Evolutionary conservation across 2,329 filamentous ascomycete species (phyloP).

Genomic region (Niveomyces coronatus): DNA sequence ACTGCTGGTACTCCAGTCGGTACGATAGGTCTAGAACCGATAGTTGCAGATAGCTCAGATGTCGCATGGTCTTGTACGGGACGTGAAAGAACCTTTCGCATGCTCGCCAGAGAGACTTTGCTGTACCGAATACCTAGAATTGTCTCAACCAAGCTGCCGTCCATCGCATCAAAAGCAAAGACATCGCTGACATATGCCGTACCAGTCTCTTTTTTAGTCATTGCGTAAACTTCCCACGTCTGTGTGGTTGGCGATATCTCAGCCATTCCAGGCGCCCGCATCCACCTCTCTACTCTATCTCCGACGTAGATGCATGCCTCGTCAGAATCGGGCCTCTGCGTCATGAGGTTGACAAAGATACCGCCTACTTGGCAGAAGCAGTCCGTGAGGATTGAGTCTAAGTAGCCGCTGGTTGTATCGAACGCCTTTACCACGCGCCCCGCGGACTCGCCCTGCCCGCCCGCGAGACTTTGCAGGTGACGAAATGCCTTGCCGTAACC

Average conservation of each 20-base stretch:
- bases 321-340: conserved; percentile 10
- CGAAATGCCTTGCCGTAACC: conserved; percentile 19
- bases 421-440: conserved; percentile 18
- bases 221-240: conserved; percentile 8
- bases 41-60: too few species aligned
- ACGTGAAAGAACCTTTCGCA: conserved; percentile 6
- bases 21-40: neutral
- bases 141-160: conserved; percentile 3
- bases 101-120: conserved; percentile 6
- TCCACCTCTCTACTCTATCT: conserved; percentile 20
- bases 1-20: neutral
- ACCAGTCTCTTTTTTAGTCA: conserved; percentile 1
- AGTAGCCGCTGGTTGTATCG: conserved; percentile 16
- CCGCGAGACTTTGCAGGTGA: conserved; percentile 21
- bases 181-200: conserved; percentile 6
- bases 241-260: neutral
- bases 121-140: conserved; percentile 11
- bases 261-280: conserved; percentile 19
- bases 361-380: conserved; percentile 26
- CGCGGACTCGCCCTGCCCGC: conserved; percentile 19
- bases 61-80: neutral
- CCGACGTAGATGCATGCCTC: conserved; percentile 23
- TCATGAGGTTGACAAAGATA: conserved; percentile 27
- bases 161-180: conserved; percentile 8
- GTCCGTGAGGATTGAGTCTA: conserved; percentile 19